phyloP scores from a whole-genome alignment of 2,329 filamentous ascomycete genomes.

The Bertia moriformis region DNA sequence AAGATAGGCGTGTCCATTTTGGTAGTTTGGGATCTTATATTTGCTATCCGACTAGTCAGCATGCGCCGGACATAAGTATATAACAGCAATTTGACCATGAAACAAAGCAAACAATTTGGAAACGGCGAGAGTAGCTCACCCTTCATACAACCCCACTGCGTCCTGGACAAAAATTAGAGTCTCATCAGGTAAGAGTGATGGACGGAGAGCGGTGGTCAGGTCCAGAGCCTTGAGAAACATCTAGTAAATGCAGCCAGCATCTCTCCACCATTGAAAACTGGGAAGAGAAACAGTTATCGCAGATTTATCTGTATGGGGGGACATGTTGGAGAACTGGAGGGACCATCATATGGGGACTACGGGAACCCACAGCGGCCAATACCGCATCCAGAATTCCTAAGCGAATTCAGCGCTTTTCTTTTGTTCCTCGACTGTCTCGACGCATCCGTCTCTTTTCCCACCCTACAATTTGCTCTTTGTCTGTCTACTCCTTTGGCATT shows the following conservation, averaged over 20 bases:
- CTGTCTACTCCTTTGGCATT: too few species aligned
- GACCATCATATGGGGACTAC: too few species aligned
- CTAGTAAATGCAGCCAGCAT: conserved; percentile 37
- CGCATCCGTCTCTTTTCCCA: too few species aligned
- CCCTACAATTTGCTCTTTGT: too few species aligned
- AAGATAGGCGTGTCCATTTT: conserved; percentile 90
- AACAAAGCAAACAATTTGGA: conserved; percentile 1
- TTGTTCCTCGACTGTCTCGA: too few species aligned
- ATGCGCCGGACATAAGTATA: conserved; percentile 7
- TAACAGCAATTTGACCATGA: too few species aligned
- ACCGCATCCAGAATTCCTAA: too few species aligned
- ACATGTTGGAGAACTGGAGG: too few species aligned
- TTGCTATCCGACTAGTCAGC: conserved; percentile 49
- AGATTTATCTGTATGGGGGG: too few species aligned
- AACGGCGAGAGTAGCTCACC: conserved; percentile 38
- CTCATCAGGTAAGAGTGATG: conserved; percentile 83
- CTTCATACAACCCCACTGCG: conserved; percentile 92
- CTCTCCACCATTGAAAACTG: neutral
- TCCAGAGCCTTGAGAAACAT: conserved; percentile 97
- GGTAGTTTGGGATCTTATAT: conserved; percentile 84
- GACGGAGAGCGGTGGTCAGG: conserved; percentile 88
- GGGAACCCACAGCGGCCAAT: too few species aligned
- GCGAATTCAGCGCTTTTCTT: too few species aligned
- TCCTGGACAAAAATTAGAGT: conserved; percentile 92
- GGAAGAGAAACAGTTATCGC: too few species aligned